Evolutionary conservation across 371 early-diverging fungal species (phyloP), one percentile per base, ranked within the genome.

Genomic region (Spiromyces aspiralis): DNA sequence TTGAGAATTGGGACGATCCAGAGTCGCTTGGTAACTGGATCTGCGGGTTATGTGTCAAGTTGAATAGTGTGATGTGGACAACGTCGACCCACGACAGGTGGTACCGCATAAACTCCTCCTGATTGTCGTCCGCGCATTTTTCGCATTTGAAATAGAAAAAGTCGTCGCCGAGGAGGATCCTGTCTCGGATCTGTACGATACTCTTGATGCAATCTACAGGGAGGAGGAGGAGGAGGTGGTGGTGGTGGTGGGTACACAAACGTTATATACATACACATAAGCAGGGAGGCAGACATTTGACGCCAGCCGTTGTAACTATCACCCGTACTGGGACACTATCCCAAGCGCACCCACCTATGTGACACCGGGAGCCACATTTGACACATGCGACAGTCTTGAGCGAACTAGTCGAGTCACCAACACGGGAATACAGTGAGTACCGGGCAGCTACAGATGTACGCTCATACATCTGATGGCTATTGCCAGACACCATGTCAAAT

Each of bases 21-120:
- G 60, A 48, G 1, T 51, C 22, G 25, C 60, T 49, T 61, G 51
- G 27, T 55, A 55, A 23, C 46, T 58, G 59, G 1, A 42, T 43
- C 3, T 28, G 44, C 47, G 61, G 59, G 43, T 56, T 62, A 50
- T 67, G 67, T 2, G 67, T 62, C 27, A 80, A 58, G 50, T 76
- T 74, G 59, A 75, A 77, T 44, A 80, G 67, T 20, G 73, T 66
- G 42, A 80, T 55, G 50, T 80, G 77, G 3, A 73, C 73, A 3
- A 80, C 78, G 54, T 79, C 80, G 13, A 66, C 66, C 77, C 77
- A 78, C 19, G 77, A 69, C 28, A 78, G 45, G 25, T 65, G 55
- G 45, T 71, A 57, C 27, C 78, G 70, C 56, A 61, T 57, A 43
- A 78, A 63, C 25, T 53, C 50, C 56, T 78, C 79, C 45, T 54